phyloP scores from a whole-genome alignment of 1,284 basidiomycete species.

The Golubevia pallescens region DNA sequence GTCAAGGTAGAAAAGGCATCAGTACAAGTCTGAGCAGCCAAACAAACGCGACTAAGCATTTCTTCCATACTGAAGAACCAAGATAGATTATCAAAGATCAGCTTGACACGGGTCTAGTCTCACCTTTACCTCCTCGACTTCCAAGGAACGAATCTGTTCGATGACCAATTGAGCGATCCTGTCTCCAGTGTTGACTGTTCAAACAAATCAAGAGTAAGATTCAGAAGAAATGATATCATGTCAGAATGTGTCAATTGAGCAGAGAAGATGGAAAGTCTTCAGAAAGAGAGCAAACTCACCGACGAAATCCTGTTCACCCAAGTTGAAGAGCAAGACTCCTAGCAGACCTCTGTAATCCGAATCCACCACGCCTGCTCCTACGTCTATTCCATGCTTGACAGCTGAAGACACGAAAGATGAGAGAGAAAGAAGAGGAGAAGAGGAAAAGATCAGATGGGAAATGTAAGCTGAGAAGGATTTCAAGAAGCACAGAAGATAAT shows the following conservation, averaged over 20 bases:
- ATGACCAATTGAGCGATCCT: constrained; percentile 61
- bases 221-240: constrained; percentile 48
- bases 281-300: constrained; percentile 23
- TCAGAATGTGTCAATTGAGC: constrained; percentile 55
- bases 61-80: too few relatives aligned
- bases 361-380: constrained; percentile 61
- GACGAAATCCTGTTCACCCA: constrained; percentile 49
- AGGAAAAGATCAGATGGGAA: not conserved
- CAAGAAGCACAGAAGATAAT: too few relatives aligned
- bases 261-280: too few relatives aligned
- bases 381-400: constrained; percentile 59
- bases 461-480: too few relatives aligned
- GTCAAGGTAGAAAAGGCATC: not conserved
- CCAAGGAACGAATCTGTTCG: constrained; percentile 53
- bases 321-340: constrained; percentile 60
- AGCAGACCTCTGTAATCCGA: constrained; percentile 58
- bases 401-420: constrained; percentile 15
- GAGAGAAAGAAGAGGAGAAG: not conserved
- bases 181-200: constrained; percentile 52
- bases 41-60: too few relatives aligned
- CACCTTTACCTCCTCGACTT: constrained; percentile 48
- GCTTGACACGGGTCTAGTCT: constrained; percentile 1
- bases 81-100: too few relatives aligned
- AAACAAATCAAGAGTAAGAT: not conserved
- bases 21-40: too few relatives aligned